Percentiles rank a stretch among this genome's conserved stretches.
Evolutionary conservation across 495 filamentous ascomycete species (phyloP).

Genomic region (Thozetella sp.): DNA sequence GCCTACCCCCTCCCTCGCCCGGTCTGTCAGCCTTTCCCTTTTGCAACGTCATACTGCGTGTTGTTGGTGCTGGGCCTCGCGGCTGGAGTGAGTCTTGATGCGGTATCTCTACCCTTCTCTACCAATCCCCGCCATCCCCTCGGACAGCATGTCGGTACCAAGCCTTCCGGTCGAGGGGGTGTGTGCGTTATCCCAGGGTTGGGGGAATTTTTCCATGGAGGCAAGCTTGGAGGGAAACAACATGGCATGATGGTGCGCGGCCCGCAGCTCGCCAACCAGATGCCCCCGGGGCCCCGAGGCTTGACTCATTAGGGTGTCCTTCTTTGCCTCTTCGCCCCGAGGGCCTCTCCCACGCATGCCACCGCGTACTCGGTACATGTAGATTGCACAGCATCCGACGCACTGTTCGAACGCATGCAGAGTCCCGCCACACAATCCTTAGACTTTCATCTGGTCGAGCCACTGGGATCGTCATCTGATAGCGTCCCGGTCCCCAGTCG

Average conservation of each 20-base stretch:
- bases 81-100: neutral
- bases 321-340: neutral
- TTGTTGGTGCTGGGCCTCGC: neutral
- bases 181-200: neutral
- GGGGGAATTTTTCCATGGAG: neutral
- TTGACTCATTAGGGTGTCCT: neutral
- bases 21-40: constrained; percentile 2
- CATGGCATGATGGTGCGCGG: neutral
- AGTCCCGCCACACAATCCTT: constrained; percentile 18
- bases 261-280: neutral
- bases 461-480: constrained; percentile 21
- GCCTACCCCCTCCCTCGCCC: constrained; percentile 3
- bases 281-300: neutral
- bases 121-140: neutral
- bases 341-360: neutral
- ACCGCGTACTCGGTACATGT: neutral
- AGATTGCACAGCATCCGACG: constrained; percentile 17
- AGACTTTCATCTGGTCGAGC: neutral
- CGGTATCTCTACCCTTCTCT: constrained; percentile 8
- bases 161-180: neutral
- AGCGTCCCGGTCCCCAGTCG: constrained; percentile 12
- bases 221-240: neutral
- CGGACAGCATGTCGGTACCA: constrained; percentile 3
- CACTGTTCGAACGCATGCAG: constrained; percentile 13
- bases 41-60: constrained; percentile 13